These are phyloP conservation scores for Penicillium sp. DNA, from an alignment of 2,329 filamentous ascomycete genomes.

Conservation along the genomic window DNA sequence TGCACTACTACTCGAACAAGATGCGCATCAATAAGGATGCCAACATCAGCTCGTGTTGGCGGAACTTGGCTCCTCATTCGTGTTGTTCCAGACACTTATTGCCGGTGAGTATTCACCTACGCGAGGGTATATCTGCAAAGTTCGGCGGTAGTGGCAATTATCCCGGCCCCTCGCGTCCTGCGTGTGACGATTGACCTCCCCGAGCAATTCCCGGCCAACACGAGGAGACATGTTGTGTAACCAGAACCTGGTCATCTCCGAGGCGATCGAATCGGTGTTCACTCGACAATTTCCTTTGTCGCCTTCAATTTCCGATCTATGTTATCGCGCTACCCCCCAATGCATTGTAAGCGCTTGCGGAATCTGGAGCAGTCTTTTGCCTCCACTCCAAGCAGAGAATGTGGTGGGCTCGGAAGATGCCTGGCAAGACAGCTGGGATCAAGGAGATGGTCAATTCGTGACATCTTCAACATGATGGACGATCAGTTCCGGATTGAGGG, in stretches of 20 bases:
- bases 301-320: constrained; percentile 3
- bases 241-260: background rate
- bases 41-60: background rate
- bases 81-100: constrained; percentile 6
- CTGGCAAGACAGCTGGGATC: background rate
- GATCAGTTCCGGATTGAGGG: background rate
- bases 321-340: background rate
- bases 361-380: background rate
- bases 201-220: constrained; percentile 15
- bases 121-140: background rate
- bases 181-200: constrained; percentile 3
- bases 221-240: constrained; percentile 13
- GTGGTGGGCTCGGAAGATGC: background rate
- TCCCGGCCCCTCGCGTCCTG: constrained; percentile 13
- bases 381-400: background rate
- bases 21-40: background rate
- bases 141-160: constrained; percentile 4
- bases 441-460: background rate
- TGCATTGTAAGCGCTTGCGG: constrained; percentile 1
- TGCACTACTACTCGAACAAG: background rate
- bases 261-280: constrained; percentile 1
- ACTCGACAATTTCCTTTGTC: background rate
- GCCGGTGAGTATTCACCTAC: background rate
- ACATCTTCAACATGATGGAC: background rate
- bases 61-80: background rate